A percentile compares a stretch with the other conserved stretches of the same genome.
phyloP scores from a whole-genome alignment of 306 rosid genomes.

The Prinsepia uniflora region DNA sequence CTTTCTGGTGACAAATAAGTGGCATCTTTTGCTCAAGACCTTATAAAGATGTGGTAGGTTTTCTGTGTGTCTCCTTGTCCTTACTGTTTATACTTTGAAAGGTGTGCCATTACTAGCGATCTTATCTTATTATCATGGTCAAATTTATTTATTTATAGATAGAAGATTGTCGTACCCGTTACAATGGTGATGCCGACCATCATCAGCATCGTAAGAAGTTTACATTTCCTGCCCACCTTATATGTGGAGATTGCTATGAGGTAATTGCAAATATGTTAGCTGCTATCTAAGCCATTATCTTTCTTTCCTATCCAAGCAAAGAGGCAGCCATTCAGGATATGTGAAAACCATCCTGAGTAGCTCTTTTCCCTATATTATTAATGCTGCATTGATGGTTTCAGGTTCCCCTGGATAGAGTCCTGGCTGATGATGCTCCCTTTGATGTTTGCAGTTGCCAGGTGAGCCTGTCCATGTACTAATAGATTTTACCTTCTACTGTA shows the following conservation, averaged over 20 bases:
- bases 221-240: slow-evolving; percentile 87
- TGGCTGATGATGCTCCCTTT: slow-evolving; percentile 84
- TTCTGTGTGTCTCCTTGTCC: too few species aligned
- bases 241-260: slow-evolving; percentile 96
- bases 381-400: slow-evolving; percentile 30
- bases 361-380: not conserved
- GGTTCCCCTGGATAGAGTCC: slow-evolving; percentile 76
- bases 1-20: not conserved
- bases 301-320: not conserved
- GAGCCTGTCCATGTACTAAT: not conserved
- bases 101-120: slow-evolving; percentile 17
- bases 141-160: slow-evolving; percentile 49
- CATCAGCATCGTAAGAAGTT: slow-evolving; percentile 92
- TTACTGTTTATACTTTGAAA: slow-evolving; percentile 11
- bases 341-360: not conserved
- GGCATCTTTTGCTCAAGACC: not conserved
- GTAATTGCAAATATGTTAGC: slow-evolving; percentile 35
- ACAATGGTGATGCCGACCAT: slow-evolving; percentile 93
- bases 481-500: not conserved
- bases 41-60: not conserved
- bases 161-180: slow-evolving; percentile 94
- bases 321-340: not conserved
- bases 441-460: slow-evolving; percentile 95
- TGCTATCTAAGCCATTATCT: not conserved
- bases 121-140: slow-evolving; percentile 23